Percentiles rank a stretch among this genome's conserved stretches.
phyloP scores from a whole-genome alignment of 169 alveolate species.

The Perkinsus olseni region DNA sequence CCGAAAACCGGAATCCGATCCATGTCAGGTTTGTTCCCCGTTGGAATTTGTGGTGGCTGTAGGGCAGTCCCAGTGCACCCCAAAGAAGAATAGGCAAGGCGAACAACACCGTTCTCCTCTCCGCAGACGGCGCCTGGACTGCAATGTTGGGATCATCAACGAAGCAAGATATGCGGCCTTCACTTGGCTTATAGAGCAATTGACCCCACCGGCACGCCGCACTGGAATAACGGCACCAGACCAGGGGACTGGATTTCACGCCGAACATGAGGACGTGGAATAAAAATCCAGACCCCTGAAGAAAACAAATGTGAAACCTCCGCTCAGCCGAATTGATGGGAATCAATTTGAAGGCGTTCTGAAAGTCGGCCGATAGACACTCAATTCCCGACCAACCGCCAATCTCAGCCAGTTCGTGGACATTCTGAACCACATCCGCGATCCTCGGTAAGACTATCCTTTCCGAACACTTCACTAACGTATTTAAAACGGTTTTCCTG shows the following conservation, averaged over 20 bases:
- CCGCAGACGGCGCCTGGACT: not conserved
- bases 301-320: not conserved
- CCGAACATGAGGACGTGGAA: not conserved
- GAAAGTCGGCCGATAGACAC: not conserved
- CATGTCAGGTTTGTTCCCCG: not conserved
- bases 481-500: not conserved
- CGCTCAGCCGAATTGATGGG: not conserved
- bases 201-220: not conserved
- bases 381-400: not conserved
- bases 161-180: not conserved
- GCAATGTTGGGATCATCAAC: not conserved
- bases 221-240: not conserved
- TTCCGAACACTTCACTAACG: not conserved
- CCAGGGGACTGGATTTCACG: not conserved
- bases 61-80: not conserved
- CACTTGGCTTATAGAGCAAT: not conserved
- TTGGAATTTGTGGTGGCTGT: not conserved
- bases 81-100: not conserved
- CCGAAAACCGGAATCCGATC: not conserved
- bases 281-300: not conserved
- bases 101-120: not conserved
- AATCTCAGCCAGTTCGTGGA: not conserved
- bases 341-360: not conserved
- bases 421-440: not conserved
- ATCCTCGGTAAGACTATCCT: not conserved